Base-by-base conservation (phyloP, 1,139 yeast genomes). In the Pichia cactophila region DNA sequence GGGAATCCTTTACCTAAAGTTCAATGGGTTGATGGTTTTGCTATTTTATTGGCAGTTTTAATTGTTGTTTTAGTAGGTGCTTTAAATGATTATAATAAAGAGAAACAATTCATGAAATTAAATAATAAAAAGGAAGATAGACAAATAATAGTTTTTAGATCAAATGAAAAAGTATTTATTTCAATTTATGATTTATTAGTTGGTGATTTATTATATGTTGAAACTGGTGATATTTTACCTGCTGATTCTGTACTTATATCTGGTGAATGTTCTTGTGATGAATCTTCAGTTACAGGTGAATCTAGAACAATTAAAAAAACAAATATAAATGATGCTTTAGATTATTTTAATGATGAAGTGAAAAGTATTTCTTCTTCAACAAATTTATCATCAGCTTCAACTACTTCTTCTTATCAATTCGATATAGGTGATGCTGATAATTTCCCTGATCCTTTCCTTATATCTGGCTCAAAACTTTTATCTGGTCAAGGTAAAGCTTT, bases 1-100 rank as follows among this genome's bases (percentile, higher is more conserved):
- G 95, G 96, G 26, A 72, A 78, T 26, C 71, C 78, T 20, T 64
- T 82, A 49, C 96, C 96, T 17, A 79, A 80, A 59, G 92, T 90
- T 29, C 95, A 89, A 63, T 89, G 97, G 97, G 96, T 94, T 45
- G 99, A 92, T 71, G 99, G 99, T 57, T 96, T 90, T 41, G 98
- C 98, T 41, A 94, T 94, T 63, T 77, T 94, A 58, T 86, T 85
- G 20, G 99, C 99, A 17, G 86, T 94, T 31, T 62, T 81, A 10
- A 92, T 94, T 54, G 97, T 94, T 40, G 96, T 94, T 6, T 58
- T 87, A 4, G 98, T 94, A 14, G 96, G 97, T 45, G 95, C 97
- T 2, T 85, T 80, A 20, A 94, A 94, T 66, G 98, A 94, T 68
- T 94, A 86, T 72, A 97, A 92, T 65, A 94, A 94, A 65, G 98